phyloP scores from a whole-genome alignment of 2,329 filamentous ascomycete species.

The Aspergillus pseudoglaucus region DNA sequence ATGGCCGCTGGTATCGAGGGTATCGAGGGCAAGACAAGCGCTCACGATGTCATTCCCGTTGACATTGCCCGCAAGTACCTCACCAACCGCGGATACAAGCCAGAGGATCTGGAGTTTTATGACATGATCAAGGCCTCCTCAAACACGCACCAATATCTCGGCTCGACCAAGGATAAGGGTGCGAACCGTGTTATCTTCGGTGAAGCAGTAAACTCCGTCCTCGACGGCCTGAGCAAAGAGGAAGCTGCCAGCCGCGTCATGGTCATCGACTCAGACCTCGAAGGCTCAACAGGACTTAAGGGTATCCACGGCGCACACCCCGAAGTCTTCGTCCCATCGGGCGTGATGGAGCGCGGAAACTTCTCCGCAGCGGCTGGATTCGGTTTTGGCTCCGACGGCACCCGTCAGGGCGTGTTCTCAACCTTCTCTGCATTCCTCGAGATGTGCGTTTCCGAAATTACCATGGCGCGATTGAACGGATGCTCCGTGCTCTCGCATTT shows the following conservation, averaged over 20 bases:
- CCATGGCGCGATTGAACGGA: constrained; percentile 35
- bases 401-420: constrained; percentile 33
- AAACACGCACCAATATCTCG: constrained; percentile 28
- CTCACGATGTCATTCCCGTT: constrained; percentile 35
- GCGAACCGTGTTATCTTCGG: constrained; percentile 35
- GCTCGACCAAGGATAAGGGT: constrained; percentile 30
- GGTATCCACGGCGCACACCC: constrained; percentile 31
- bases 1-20: constrained; percentile 35
- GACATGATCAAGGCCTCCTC: constrained; percentile 26
- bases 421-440: constrained; percentile 38
- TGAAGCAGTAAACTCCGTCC: constrained; percentile 32
- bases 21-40: constrained; percentile 29
- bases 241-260: constrained; percentile 32
- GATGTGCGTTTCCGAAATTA: constrained; percentile 37
- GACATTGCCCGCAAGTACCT: constrained; percentile 33
- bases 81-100: constrained; percentile 29
- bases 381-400: constrained; percentile 30
- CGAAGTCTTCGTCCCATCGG: constrained; percentile 33
- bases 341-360: constrained; percentile 37
- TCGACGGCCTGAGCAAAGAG: constrained; percentile 31
- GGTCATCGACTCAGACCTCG: constrained; percentile 37
- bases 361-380: constrained; percentile 37
- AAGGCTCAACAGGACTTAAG: constrained; percentile 35
- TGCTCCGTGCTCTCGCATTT: constrained; percentile 36
- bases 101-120: constrained; percentile 28